Base-by-base conservation (phyloP, 75 land plant species). In the Cunninghamia lanceolata region DNA sequence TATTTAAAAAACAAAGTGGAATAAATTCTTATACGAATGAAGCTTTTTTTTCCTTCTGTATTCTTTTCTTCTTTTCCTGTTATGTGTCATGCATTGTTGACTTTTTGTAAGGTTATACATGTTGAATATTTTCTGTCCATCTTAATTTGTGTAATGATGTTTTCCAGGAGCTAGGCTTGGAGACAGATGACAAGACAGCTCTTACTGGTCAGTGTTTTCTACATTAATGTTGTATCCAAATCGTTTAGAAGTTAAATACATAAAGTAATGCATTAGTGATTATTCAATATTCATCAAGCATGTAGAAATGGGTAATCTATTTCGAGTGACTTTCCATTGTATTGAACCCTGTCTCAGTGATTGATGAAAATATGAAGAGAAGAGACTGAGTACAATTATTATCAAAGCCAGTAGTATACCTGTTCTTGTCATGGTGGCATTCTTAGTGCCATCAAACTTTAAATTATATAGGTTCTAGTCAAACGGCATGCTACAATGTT, bases 171-270 rank as follows among this genome's bases (percentile, higher is more conserved):
- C 90, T 98, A 50, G 99, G 99, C 43, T 84, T 98, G 87, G 99
- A 98, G 89, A 90, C 99, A 43, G 99, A 98, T 92, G 99, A 98
- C 83, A 98, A 98, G 87, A 95, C 99, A 75, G 99, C 99, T n/a
- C 92, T 98, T 83, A 91, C 96, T 43, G 95, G 99, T 98, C 63
- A 85, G 95, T 87, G 63, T 35, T 59, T n/a, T 43, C 15, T 66
- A 25, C 38, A 34, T 9, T 56, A 14, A 54, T 56, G 21, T 54
- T 42, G 45, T 54, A 73, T 25, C 68, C n/a, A 63, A 63, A 63
- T 63, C 25, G n/a, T 63, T 63, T 63, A 25, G 30, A 25, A 63
- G 2, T 63, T 2, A 63, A 4, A 70, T 70, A 30, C 11, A 70
- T 70, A 30, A 32, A 73, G 3, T 3, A 73, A 34, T 34, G 36